Base-by-base conservation (phyloP, 352 stramenopile genomes). In the Globisporangium cederbergense region DNA sequence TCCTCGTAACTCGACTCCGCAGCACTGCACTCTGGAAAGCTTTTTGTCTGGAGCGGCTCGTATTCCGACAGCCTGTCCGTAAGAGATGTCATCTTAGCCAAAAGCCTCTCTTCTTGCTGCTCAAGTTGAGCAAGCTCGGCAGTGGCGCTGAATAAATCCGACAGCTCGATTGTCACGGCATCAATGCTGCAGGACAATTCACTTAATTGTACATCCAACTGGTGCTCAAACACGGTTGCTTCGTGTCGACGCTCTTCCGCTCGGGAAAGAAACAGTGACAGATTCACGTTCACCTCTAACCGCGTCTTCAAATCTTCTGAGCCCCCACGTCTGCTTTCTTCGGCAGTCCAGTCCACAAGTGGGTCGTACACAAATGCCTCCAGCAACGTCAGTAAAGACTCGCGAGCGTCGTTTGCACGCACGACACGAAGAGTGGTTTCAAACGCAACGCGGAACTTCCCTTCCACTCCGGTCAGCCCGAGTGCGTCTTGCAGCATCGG, bases 361-460 rank as follows among this genome's bases (percentile, higher is more conserved):
- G 89, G 89, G 13, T 91, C 87, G 63, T 96, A 95, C 50, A 95
- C 85, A 49, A 96, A 96, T 14, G 88, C 84, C 49, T 96, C 86
- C 20, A 96, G 68, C 32, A 96, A 58, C 34, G 81, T 80, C 16
- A 95, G 56, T 32, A 96, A 66, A 0, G 82, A 75, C 70, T 96
- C 86, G 9, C 86, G 82, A 36, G 85, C 77, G 36, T 86, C 66
- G 4, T 77, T 64, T 8, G 86, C 75, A 11, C 88, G 79, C 14
- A 93, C 72, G 34, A 95, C 77, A 4, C 87, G 79, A 42, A 96
- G 61, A 2, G 81, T 93, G 2, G 77, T 76, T 45, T 94, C 83
- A 71, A 96, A 86, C 8, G 84, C 82, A 30, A 70, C 67, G 52
- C 84, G 81, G 47, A 96, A 96, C 10, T 65, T 76, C 2, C 87